Evolutionary conservation across 1,284 basidiomycete genomes (phyloP), one percentile per base, ranked within the genome.

Genomic region (Pseudozyma tsukubaensis): DNA sequence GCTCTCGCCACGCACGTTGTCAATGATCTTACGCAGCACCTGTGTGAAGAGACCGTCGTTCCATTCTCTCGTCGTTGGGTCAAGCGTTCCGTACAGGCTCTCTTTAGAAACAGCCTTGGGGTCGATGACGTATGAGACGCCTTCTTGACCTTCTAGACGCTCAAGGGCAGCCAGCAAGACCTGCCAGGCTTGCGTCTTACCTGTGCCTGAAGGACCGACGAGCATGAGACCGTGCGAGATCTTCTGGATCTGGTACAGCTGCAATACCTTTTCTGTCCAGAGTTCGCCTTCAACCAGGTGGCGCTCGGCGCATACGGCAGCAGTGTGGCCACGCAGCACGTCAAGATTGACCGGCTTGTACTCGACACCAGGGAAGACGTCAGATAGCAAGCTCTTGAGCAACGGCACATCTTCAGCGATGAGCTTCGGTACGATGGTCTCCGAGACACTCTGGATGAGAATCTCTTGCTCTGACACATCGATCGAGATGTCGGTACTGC

Each of bases 151-250:
- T 83, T 99, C 97, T 24, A 97, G 87, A 13, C 93, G 89, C 85
- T 97, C 94, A 37, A 99, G 87, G 0, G 97, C 97, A 4, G 91
- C 89, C 11, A 99, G 88, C 1, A 99, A 88, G 44, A 97, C 93
- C 80, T 92, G 92, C 96, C 97, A 99, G 0, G 97, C 96, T 78
- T 95, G 93, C 8, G 93, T 97, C 87, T 99, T 99, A 44, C 97
- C 97, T 45, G 90, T 95, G 14, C 96, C 97, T 6, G 97, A 97
- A 0, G 96, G 91, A 2, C 97, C 97, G 52, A 99, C 97, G 92
- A 99, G 96, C 95, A 99, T 99, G 58, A 99, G 88, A 86, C 97
- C 97, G 85, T 99, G 97, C 79, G 97, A 94, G 70, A 99, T 99
- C 87, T 96, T 97, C 86, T 99, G 97, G 65, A 99, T 98, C 85